Percentiles rank a stretch among this genome's conserved stretches.
Conservation (phyloP, 2,329 filamentous ascomycete species). For the Botryotinia globosa region DNA sequence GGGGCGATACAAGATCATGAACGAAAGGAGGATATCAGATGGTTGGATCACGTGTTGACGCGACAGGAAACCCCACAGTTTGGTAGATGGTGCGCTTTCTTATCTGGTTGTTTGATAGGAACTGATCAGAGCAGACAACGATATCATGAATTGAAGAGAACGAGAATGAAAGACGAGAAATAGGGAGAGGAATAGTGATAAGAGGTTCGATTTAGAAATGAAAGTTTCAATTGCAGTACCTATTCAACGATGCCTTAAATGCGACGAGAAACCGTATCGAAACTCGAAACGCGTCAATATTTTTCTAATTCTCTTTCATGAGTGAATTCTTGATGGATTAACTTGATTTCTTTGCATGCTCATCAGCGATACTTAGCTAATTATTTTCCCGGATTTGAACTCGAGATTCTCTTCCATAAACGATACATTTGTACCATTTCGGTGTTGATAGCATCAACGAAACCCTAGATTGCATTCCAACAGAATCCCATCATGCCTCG, state of each 20-base stretch:
- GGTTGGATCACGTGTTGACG: not conserved
- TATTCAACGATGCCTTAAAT: not conserved
- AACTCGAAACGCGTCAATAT: not conserved
- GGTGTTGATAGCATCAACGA: not conserved
- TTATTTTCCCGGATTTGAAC: not conserved
- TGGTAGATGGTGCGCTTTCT: not conserved
- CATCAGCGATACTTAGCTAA: not conserved
- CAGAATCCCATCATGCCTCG: not conserved
- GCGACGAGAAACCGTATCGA: not conserved
- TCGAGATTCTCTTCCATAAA: not conserved
- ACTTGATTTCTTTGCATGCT: not conserved
- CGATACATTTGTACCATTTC: not conserved
- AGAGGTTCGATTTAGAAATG: not conserved
- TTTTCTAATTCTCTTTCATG: not conserved
- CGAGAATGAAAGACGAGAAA: too few relatives aligned
- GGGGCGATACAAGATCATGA: not conserved
- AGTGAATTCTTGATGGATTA: not conserved
- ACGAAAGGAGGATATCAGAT: not conserved
- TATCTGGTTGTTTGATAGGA: not conserved
- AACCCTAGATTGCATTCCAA: not conserved
- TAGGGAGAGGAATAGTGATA: not conserved
- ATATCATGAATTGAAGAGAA: not conserved
- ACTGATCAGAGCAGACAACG: not conserved
- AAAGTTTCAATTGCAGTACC: not conserved
- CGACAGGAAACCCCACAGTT: not conserved